Evolutionary conservation across 2,329 filamentous ascomycete species (phyloP), one percentile per base, ranked within the genome.

Genomic region (Xylaria sp.): DNA sequence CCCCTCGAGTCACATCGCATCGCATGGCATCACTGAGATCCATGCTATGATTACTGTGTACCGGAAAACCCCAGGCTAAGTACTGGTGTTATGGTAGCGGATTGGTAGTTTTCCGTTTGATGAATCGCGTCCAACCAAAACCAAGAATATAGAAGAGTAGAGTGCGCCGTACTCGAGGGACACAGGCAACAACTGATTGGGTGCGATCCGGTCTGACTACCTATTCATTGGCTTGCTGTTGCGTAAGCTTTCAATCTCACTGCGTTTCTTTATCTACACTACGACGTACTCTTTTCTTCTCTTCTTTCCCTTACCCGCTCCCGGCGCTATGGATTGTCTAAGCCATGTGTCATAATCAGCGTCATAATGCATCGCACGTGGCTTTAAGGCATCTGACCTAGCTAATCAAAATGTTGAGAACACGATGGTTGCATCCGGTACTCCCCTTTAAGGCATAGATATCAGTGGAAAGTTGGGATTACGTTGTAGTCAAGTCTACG

Each of bases 311-410:
- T 36, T 36, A 36, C 25, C 18, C 10, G 4, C 46, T 49, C 23
- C 52, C 31, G 39, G 52, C 7, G 39, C 23, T 58, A 12, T 64
- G 62, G 23, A 49, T 43, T 48, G 64, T 46, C 15, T 41, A 33
- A 36, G 41, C 33, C 49, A 39, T 61, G 43, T 62, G 57, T 48
- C 36, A 60, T 59, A 61, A 20, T 52, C 48, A 20, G 41, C 60
- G 63, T 62, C 49, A 64, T 64, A 33, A 49, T 60, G 64, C 63
- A 48, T 66, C 48, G 60, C 60, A 60, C 60, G 49, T 67, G 64
- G 64, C 43, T 48, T 48, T 39, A 6, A 23, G 41, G 39, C 23
- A 23, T 15, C 10, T 8, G 15, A 46, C 9, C 15, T 13, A 23
- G 23, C 61, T 49, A 33, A 36, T 58, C 41, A 33, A 28, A 33